Evolutionary conservation across 371 early-diverging fungal genomes (phyloP), one percentile per base, ranked within the genome.

Genomic region (Apophysomyces sp.): DNA sequence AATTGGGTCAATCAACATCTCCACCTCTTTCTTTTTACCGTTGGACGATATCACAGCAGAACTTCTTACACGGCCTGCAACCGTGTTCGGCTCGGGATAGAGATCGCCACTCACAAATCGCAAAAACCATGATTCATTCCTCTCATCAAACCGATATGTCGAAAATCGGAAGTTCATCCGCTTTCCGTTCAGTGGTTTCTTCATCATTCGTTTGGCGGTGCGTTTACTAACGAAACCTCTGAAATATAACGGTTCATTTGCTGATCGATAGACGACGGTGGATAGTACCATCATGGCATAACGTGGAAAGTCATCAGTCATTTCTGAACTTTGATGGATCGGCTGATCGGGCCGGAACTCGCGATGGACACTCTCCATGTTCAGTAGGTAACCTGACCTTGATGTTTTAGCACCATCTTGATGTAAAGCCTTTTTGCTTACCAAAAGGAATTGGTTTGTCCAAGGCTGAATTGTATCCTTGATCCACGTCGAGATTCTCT

Each of bases 261-360:
- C 54, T 7, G 37, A 51, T 24, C 31, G 31, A 30, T 60, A 60
- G 9, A 24, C 26, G 32, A 51, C 52, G 32, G 52, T 52, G 52
- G 60, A 60, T 18, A 60, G 37, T 6, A 60, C 60, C 37, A 52
- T 60, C 54, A 60, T 52, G 29, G 52, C 60, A 29, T 60, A 60
- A 52, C 49, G 28, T 8, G 60, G 60, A 28, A 60, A 60, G 21
- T 44, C 49, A 18, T 21, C 49, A 21, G 49, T 21, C 21, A 21
- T 18, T 18, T 44, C 49, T 44, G 7, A 16, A 9, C 24, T n/a
- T 24, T 44, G 49, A 44, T 44, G 49, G 9, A 44, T 44, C 11
- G 49, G 49, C 11, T 44, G 49, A 44, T 44, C 49, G 11, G 49
- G 49, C 8, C 21, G 21, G 21, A 44, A 44, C 49, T 44, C 8